A percentile compares a stretch with the other conserved stretches of the same genome.
Conservation (phyloP, 116 monocot genomes). For the Iris pallida region DNA sequence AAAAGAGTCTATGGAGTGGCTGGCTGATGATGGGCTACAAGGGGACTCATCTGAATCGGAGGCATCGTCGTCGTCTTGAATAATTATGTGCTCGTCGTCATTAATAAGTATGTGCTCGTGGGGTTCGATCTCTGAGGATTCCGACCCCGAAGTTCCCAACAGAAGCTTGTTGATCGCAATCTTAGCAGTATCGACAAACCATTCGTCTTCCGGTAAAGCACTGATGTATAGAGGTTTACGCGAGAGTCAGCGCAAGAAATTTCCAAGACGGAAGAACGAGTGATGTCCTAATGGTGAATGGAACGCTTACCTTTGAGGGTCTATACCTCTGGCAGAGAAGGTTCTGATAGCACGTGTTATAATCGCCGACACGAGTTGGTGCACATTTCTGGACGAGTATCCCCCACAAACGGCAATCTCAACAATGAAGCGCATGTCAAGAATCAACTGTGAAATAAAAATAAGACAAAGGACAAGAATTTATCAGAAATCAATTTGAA, state of each 20-base stretch:
- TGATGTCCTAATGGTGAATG: not conserved
- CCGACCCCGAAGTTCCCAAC: conserved; percentile 59
- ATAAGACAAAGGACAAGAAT: not conserved
- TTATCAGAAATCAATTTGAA: conserved; percentile 2
- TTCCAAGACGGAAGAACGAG: not conserved
- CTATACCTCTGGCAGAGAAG: conserved; percentile 74
- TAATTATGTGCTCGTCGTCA: conserved; percentile 6
- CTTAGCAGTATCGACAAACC: conserved; percentile 93
- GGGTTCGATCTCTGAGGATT: conserved; percentile 43
- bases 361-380: conserved; percentile 68
- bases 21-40: conserved; percentile 45
- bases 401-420: conserved; percentile 84
- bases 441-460: conserved; percentile 57
- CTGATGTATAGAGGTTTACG: conserved; percentile 16
- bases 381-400: conserved; percentile 71
- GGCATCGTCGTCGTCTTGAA: conserved; percentile 32
- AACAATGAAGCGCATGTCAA: conserved; percentile 92
- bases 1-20: conserved; percentile 63
- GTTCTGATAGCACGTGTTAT: conserved; percentile 71
- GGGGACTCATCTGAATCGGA: conserved; percentile 63
- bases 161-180: conserved; percentile 73
- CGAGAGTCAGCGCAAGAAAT: not conserved
- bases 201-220: conserved; percentile 91
- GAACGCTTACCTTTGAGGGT: conserved; percentile 72
- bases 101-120: conserved; percentile 40